A percentile compares a stretch with the other conserved stretches of the same genome.
Evolutionary conservation across 345 rosid genomes (phyloP).

Genomic region (Dipteronia sinensis): DNA sequence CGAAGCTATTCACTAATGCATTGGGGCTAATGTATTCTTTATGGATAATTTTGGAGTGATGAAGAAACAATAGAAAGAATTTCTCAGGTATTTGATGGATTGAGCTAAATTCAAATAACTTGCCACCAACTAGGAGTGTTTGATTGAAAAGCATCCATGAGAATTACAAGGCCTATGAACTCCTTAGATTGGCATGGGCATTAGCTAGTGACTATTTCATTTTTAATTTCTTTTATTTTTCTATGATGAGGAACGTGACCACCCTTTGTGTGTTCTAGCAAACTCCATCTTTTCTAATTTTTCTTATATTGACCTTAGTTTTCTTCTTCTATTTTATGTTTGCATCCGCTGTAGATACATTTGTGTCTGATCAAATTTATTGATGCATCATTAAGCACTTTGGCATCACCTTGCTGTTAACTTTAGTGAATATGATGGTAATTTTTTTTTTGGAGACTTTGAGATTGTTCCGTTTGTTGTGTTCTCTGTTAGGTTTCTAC

Average conservation of each 20-base stretch:
- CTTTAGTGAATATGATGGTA: not conserved
- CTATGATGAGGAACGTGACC: not conserved
- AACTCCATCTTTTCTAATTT: not conserved
- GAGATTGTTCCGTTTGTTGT: constrained; percentile 15
- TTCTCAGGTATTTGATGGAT: not conserved
- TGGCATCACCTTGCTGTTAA: not conserved
- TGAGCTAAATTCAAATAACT: not conserved
- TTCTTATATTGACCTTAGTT: not conserved
- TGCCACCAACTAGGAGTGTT: too few relatives aligned
- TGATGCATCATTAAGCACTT: not conserved
- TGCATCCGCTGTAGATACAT: not conserved
- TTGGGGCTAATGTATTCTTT: not conserved
- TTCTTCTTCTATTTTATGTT: not conserved
- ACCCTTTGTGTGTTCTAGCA: not conserved
- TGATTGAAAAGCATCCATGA: not conserved
- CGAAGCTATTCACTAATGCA: not conserved
- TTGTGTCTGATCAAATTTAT: not conserved
- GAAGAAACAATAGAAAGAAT: not conserved
- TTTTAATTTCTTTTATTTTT: not conserved
- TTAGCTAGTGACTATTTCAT: not conserved
- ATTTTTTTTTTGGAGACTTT: not conserved
- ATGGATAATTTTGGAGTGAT: not conserved
- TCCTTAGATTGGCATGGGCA: not conserved
- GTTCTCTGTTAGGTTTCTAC: constrained; percentile 43
- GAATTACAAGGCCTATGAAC: not conserved